Conservation (phyloP, 202 grass and related monocot genomes). For the Bolboschoenoplectus hybrid region DNA sequence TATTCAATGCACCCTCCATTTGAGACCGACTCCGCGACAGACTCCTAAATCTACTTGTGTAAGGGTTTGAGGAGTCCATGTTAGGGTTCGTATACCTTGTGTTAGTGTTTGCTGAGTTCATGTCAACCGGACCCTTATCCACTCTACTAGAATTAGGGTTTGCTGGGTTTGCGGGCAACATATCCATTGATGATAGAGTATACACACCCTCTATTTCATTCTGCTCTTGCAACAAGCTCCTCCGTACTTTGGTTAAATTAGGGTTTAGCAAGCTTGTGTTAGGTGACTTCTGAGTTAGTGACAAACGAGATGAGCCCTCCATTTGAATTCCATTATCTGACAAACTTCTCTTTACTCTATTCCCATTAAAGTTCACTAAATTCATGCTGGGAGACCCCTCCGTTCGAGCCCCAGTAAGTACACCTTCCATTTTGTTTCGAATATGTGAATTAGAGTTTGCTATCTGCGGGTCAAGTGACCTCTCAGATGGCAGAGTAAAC, state of each 20-base stretch:
- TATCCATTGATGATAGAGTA: conserved; percentile 36
- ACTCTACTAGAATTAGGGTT: conserved; percentile 13
- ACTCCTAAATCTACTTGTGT: conserved; percentile 29
- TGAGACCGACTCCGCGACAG: not conserved
- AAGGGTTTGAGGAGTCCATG: conserved; percentile 11
- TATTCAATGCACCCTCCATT: conserved; percentile 25
- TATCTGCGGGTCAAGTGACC: conserved; percentile 3
- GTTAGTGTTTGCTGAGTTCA: not conserved
- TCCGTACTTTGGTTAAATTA: conserved; percentile 2
- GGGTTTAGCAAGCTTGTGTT: conserved; percentile 22
- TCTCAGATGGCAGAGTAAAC: conserved; percentile 39
- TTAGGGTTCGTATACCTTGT: not conserved
- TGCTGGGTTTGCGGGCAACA: not conserved
- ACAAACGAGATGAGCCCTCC: not conserved
- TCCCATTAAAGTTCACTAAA: not conserved
- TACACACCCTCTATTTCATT: conserved; percentile 35
- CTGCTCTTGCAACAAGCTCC: conserved; percentile 18
- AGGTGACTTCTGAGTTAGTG: conserved; percentile 12
- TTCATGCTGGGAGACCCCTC: not conserved
- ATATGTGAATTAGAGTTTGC: conserved; percentile 24
- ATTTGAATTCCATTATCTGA: conserved; percentile 42
- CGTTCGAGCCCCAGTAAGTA: not conserved
- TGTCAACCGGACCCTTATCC: not conserved
- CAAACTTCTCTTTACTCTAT: conserved; percentile 40
- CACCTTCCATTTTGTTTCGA: not conserved